Evolutionary conservation across 2,329 filamentous ascomycete species (phyloP), one percentile per base, ranked within the genome.

Genomic region (Nemania sp.): DNA sequence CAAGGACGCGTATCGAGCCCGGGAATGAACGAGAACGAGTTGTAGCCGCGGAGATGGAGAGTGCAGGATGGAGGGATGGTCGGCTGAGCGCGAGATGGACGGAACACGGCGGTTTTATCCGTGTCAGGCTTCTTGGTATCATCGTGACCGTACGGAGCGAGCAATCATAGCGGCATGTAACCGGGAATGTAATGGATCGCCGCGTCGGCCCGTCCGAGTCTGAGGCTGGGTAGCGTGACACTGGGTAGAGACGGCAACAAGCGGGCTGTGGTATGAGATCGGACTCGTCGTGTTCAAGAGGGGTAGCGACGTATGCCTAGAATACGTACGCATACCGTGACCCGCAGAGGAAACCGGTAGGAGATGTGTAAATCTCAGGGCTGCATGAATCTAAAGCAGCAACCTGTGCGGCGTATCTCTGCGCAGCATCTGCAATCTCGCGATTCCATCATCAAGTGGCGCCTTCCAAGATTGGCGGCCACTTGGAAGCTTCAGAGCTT

Each of bases 71-170:
- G 56, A 51, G n/a, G 37, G 42, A 42, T 11, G 59, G 28, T 52
- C 53, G 56, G 17, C 57, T 60, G 5, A 56, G 36, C 39, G 62
- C 59, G 45, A 64, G 44, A 39, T 51, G 64, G 8, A 56, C 46
- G 41, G 61, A 58, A 55, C 57, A 61, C 49, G 63, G 50, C 20
- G 51, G 49, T 22, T 42, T 54, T 17, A 55, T 60, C 63, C 66
- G 60, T 23, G 52, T 52, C 57, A 65, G 54, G 45, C 34, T 62
- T 64, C 61, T 61, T 47, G 59, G 39, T 33, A 68, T 61, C 66
- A 68, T 68, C 54, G 51, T 60, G 45, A 43, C 28, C 47, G 15
- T 22, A 20, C 23, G 20, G 26, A 34, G 49, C 34, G 41, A 40
- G 58, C 28, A 37, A 55, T 49, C 62, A 66, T 66, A 41, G 49